These are phyloP conservation scores for Zea luxurians DNA, from an alignment of 176 grass and related monocot genomes.

Conservation along the genomic window DNA sequence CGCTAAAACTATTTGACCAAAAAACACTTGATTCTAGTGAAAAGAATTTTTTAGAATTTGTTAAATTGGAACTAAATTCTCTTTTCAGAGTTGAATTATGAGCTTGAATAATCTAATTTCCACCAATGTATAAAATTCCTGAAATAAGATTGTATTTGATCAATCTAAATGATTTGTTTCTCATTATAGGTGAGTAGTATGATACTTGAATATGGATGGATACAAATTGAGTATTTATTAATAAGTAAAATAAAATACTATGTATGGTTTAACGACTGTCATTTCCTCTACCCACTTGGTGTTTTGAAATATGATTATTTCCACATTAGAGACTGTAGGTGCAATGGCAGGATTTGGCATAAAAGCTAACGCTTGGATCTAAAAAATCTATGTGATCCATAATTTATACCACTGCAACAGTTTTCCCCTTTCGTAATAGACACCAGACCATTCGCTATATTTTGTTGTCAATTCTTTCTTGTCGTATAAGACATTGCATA, in stretches of 20 bases:
- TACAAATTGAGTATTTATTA: not conserved
- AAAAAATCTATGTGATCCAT: not conserved
- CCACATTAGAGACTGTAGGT: not conserved
- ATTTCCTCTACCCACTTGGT: not conserved
- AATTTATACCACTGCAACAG: not conserved
- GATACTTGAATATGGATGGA: not conserved
- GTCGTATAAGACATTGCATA: not conserved
- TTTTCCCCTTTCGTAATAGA: not conserved
- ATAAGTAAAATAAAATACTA: constrained; percentile 9
- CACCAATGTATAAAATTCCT: not conserved
- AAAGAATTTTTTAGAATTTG: not conserved
- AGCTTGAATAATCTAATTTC: not conserved
- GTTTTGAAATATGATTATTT: not conserved
- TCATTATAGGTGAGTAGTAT: not conserved
- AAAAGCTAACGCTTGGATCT: not conserved
- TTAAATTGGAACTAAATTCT: not conserved
- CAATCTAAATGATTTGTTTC: not conserved
- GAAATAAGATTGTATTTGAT: not conserved
- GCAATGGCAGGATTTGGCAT: not conserved
- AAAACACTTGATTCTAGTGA: not conserved
- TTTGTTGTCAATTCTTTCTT: not conserved
- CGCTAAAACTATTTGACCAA: not conserved
- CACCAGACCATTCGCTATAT: not conserved
- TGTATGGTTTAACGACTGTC: not conserved
- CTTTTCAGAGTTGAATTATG: not conserved